These are phyloP conservation scores for Cryomyces minteri DNA, from an alignment of 495 filamentous ascomycete species.

Conservation along the genomic window DNA sequence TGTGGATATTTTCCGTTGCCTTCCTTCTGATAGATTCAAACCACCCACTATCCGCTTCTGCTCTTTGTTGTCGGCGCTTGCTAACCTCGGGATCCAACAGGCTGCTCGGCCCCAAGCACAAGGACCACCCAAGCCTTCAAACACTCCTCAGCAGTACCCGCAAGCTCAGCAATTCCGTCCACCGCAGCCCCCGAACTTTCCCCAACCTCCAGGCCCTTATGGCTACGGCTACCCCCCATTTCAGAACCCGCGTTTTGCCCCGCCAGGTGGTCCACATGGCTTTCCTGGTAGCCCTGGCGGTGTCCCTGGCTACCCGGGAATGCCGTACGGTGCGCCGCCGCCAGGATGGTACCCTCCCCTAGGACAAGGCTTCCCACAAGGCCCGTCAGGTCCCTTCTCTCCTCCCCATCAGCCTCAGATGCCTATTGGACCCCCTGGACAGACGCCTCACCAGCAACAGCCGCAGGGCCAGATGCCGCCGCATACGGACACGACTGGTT, in stretches of 20 bases:
- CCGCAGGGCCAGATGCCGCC: constrained; percentile 2
- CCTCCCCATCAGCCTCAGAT: constrained; percentile 10
- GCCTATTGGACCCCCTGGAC: constrained; percentile 22
- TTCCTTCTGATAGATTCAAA: constrained; percentile 75
- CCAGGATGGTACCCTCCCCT: constrained; percentile 64
- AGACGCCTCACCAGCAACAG: not conserved
- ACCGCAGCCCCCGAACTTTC: constrained; percentile 10
- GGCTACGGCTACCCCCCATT: constrained; percentile 23
- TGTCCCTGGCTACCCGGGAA: constrained; percentile 32
- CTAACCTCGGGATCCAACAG: too few species aligned
- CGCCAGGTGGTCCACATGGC: constrained; percentile 33
- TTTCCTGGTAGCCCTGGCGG: constrained; percentile 38
- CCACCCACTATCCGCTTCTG: too few species aligned
- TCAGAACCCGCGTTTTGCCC: constrained; percentile 19
- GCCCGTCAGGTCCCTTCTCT: constrained; percentile 20
- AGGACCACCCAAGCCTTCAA: constrained; percentile 2
- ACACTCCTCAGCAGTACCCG: constrained; percentile 21
- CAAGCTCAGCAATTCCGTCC: constrained; percentile 15
- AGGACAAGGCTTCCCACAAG: constrained; percentile 54
- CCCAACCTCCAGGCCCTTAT: constrained; percentile 22
- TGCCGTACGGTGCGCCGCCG: constrained; percentile 45
- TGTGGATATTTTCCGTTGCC: constrained; percentile 98
- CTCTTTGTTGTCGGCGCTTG: too few species aligned
- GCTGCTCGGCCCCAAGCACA: constrained; percentile 13
- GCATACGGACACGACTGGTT: not conserved